Base-by-base conservation (phyloP, 371 early-diverging fungal genomes). In the Actinomortierella ambigua region DNA sequence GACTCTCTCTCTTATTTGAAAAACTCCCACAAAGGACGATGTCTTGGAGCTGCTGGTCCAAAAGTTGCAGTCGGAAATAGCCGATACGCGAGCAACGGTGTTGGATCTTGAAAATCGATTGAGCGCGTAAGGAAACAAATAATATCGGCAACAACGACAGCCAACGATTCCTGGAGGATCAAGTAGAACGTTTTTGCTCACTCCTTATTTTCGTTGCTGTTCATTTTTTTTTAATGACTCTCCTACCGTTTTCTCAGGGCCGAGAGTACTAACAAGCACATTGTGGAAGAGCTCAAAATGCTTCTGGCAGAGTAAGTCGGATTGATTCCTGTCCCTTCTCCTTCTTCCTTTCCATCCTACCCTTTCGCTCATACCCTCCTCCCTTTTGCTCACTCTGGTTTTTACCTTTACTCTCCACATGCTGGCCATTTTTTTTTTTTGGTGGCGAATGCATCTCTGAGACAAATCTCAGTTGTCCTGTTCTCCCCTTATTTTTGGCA, bases 211-310 rank as follows among this genome's bases (percentile, higher is more conserved):
- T 24, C 49, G 17, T 17, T 40, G 41, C 14, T 1, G 22, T 49
- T 51, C 55, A 42, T 34, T 41, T 1, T n/a, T 49, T 51, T 59
- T 43, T 39, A 29, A 27, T 47, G 61, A 18, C 13, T 52, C 27
- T 43, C 24, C 22, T 40, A 6, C 34, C 22, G 22, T 24, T 1
- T 48, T 48, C 11, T 15, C 41, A 73, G 73, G 39, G 73, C 73
- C 23, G 73, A 73, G 52, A 59, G 40, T 41, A 66, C 73, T 3
- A 73, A 71, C 66, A 71, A 57, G 63, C 57, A 71, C 41, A 71
- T 71, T 23, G 71, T 71, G 40, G 65, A 71, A 40, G 71, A 71
- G 29, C 59, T 71, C 48, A 71, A 71, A 57, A 57, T 61, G 27
- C 53, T 71, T 1, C 51, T 71, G 17, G 71, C 66, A 24, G 73